phyloP scores from a whole-genome alignment of 2,329 filamentous ascomycete genomes.

The Penicillium sp. region DNA sequence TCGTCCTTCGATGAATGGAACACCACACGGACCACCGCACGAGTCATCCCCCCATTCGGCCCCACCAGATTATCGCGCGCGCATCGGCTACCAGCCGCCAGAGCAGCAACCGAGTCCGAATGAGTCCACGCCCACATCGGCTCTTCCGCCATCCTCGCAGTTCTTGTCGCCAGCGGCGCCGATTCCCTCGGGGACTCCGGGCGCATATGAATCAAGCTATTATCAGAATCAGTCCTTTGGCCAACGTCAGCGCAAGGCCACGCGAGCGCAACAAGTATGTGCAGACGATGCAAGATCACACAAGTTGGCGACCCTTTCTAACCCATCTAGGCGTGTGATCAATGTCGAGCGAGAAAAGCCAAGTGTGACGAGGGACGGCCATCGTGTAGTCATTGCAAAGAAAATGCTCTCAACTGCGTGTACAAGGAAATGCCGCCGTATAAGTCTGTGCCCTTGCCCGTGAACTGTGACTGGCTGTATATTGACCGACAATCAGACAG shows the following conservation, averaged over 20 bases:
- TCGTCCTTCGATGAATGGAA: conserved; percentile 31
- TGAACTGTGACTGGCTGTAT: background rate
- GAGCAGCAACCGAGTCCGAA: conserved; percentile 26
- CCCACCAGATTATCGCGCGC: conserved; percentile 31
- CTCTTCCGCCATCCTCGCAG: conserved; percentile 29
- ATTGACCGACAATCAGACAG: conserved; percentile 25
- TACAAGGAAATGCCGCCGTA: conserved; percentile 89
- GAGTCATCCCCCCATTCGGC: conserved; percentile 30
- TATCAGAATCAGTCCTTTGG: conserved; percentile 29
- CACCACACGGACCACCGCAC: conserved; percentile 29
- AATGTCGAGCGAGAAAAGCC: conserved; percentile 78
- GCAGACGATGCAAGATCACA: too few species aligned
- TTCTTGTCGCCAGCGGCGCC: conserved; percentile 23
- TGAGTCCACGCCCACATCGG: conserved; percentile 27
- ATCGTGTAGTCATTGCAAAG: conserved; percentile 76
- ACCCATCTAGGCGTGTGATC: conserved; percentile 71
- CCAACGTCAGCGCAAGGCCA: conserved; percentile 33
- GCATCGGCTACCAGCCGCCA: conserved; percentile 29
- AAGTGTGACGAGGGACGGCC: conserved; percentile 86
- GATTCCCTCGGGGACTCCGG: conserved; percentile 25
- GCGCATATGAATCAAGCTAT: conserved; percentile 30
- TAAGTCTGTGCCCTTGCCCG: conserved; percentile 60
- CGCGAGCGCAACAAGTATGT: conserved; percentile 41
- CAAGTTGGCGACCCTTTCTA: background rate
- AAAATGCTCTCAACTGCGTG: conserved; percentile 75